phyloP scores from a whole-genome alignment of 495 filamentous ascomycete genomes.

The Lophiotrema nucula region DNA sequence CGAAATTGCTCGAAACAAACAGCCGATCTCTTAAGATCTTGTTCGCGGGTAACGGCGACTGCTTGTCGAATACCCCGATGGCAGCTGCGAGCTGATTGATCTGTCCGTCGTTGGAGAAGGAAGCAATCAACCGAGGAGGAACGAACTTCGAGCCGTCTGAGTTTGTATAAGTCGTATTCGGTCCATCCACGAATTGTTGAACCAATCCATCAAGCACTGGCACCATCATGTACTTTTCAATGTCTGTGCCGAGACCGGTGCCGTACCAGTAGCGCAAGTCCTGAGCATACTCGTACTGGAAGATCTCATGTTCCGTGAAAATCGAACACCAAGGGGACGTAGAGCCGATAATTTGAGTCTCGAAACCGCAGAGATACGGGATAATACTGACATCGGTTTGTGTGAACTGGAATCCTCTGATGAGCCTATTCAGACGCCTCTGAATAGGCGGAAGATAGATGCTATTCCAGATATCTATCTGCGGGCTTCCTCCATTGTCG shows the following conservation, averaged over 20 bases:
- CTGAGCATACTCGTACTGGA: conserved; percentile 58
- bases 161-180: conserved; percentile 44
- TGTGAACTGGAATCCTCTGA: conserved; percentile 52
- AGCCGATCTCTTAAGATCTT: conserved; percentile 42
- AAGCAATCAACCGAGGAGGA: conserved; percentile 48
- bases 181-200: conserved; percentile 48
- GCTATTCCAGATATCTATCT: conserved; percentile 40
- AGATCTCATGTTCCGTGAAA: conserved; percentile 53
- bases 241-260: conserved; percentile 52
- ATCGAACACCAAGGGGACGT: conserved; percentile 55
- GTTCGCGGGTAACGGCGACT: conserved; percentile 45
- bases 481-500: conserved; percentile 45
- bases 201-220: conserved; percentile 52
- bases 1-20: conserved; percentile 48
- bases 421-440: conserved; percentile 48
- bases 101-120: conserved; percentile 61
- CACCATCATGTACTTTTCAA: conserved; percentile 43
- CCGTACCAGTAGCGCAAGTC: conserved; percentile 62
- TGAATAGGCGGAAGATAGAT: conserved; percentile 54
- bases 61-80: conserved; percentile 54
- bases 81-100: conserved; percentile 46
- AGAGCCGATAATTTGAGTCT: conserved; percentile 56
- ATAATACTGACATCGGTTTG: conserved; percentile 52
- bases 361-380: conserved; percentile 61
- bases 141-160: conserved; percentile 42